phyloP scores from a whole-genome alignment of 2,329 filamentous ascomycete species.

The Lasiodiplodia gonubiensis region DNA sequence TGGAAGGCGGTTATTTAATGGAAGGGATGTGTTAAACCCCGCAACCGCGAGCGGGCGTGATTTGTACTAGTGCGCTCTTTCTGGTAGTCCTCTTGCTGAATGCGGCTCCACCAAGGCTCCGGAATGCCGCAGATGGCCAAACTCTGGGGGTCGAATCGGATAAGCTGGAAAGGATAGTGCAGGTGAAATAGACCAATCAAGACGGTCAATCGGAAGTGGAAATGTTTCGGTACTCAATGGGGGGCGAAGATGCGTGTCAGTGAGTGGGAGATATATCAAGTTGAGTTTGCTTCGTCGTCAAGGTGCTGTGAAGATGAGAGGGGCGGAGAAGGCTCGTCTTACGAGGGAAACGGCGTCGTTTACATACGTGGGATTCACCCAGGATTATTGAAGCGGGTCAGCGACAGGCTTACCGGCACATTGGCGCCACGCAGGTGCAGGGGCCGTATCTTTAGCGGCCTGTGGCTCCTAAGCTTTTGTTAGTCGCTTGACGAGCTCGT shows the following conservation, averaged over 20 bases:
- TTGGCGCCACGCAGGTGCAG: constrained; percentile 24
- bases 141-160: neutral
- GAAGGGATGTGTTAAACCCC: neutral
- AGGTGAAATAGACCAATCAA: neutral
- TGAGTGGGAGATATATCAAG: neutral
- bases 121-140: neutral
- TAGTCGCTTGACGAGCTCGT: constrained; percentile 25
- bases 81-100: neutral
- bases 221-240: neutral
- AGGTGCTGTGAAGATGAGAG: neutral
- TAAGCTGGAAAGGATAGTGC: neutral
- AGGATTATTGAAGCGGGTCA: constrained; percentile 26
- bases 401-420: constrained; percentile 20
- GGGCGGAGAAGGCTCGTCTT: neutral
- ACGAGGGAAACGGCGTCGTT: constrained; percentile 13
- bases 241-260: neutral
- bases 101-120: neutral
- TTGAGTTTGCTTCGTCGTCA: neutral
- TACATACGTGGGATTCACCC: constrained; percentile 25
- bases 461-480: constrained; percentile 22
- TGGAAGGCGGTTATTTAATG: neutral
- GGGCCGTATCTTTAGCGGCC: constrained; percentile 24
- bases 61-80: neutral
- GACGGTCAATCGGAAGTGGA: neutral
- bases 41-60: constrained; percentile 1